Evolutionary conservation across 2,329 filamentous ascomycete species (phyloP).

Genomic region (Periconia sp.): DNA sequence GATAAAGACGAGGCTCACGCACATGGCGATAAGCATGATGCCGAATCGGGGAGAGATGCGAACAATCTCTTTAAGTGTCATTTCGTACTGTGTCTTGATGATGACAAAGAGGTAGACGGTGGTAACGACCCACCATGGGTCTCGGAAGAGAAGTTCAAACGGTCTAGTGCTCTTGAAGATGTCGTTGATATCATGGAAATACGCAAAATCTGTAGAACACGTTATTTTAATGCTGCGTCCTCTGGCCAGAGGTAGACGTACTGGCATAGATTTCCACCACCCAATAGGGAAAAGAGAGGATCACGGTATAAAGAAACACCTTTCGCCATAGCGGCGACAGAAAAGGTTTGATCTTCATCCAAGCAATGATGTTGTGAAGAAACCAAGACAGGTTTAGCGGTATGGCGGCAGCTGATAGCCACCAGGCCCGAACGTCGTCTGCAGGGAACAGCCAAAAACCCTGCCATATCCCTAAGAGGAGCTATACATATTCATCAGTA

Average conservation of each 20-base stretch:
- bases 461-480: conserved; percentile 63
- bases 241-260: neutral
- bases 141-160: conserved; percentile 66
- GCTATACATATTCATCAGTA: conserved; percentile 43
- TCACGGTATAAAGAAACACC: conserved; percentile 65
- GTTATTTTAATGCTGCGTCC: neutral
- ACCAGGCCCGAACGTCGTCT: conserved; percentile 66
- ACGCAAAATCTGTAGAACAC: conserved; percentile 58
- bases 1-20: conserved; percentile 66
- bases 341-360: conserved; percentile 71
- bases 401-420: conserved; percentile 65
- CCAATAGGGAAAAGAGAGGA: conserved; percentile 68
- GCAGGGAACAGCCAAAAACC: conserved; percentile 66
- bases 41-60: conserved; percentile 68
- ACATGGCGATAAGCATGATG: conserved; percentile 66
- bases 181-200: conserved; percentile 62
- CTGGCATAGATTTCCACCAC: conserved; percentile 68
- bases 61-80: conserved; percentile 63
- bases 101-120: conserved; percentile 66
- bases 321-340: conserved; percentile 56
- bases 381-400: conserved; percentile 68
- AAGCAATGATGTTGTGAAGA: conserved; percentile 70
- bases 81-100: conserved; percentile 67
- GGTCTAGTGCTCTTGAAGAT: conserved; percentile 64
- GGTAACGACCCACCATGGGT: conserved; percentile 74